Conservation (phyloP, 23 red algal species). For the Gracilariopsis chorda region DNA sequence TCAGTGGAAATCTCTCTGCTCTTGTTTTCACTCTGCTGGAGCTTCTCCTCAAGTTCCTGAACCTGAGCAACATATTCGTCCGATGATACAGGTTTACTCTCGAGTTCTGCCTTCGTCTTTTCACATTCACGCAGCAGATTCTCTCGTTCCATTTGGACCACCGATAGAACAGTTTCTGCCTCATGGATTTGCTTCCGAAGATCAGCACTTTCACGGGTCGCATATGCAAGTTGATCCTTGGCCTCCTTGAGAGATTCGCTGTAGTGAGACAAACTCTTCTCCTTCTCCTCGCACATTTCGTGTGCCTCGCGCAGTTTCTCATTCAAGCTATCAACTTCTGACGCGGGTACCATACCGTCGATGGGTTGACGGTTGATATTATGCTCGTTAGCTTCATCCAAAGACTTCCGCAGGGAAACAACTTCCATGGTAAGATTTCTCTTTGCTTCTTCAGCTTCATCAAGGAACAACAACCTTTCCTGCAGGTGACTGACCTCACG, state of each 20-base stretch:
- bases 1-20: not conserved
- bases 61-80: not conserved
- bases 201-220: not conserved
- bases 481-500: slow-evolving; percentile 6
- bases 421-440: slow-evolving; percentile 39
- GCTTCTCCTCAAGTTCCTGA: not conserved
- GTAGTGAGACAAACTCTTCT: not conserved
- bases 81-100: not conserved
- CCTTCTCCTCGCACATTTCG: not conserved
- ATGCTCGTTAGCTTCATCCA: slow-evolving; percentile 21
- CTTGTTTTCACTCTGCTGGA: not conserved
- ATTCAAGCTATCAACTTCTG: not conserved
- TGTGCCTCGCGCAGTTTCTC: not conserved
- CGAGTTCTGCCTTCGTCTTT: not conserved
- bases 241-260: not conserved
- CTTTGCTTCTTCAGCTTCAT: slow-evolving; percentile 66
- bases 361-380: not conserved
- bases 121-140: not conserved
- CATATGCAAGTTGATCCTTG: slow-evolving; percentile 13
- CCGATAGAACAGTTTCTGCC: not conserved
- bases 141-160: slow-evolving; percentile 14
- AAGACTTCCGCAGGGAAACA: slow-evolving; percentile 16
- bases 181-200: slow-evolving; percentile 10
- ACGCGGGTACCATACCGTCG: not conserved
- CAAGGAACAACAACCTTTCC: slow-evolving; percentile 41